phyloP scores from a whole-genome alignment of 2,329 filamentous ascomycete species.

The Talaromyces amestolkiae region DNA sequence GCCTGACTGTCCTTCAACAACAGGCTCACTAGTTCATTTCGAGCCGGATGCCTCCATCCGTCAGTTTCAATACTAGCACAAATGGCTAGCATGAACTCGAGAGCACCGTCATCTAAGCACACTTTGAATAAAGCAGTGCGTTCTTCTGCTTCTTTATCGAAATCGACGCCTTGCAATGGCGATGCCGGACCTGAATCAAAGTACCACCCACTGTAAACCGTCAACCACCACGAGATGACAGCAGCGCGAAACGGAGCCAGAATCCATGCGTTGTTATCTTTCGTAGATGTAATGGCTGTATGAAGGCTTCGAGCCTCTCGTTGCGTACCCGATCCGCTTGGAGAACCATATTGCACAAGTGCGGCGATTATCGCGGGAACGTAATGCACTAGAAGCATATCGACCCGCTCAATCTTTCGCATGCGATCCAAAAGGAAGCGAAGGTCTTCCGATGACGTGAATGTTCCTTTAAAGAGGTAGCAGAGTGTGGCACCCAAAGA shows the following conservation, averaged over 20 bases:
- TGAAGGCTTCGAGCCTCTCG: conserved; percentile 70
- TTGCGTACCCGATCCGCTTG: conserved; percentile 66
- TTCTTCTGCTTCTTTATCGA: conserved; percentile 65
- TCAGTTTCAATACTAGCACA: conserved; percentile 76
- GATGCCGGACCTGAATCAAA: conserved; percentile 66
- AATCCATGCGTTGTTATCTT: conserved; percentile 68
- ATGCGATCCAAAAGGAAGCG: conserved; percentile 66
- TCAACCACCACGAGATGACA: conserved; percentile 79
- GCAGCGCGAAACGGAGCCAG: conserved; percentile 75
- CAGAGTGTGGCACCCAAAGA: conserved; percentile 76
- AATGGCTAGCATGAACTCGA: conserved; percentile 86
- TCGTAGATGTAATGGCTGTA: conserved; percentile 61
- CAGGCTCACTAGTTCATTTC: conserved; percentile 76
- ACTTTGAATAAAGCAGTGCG: conserved; percentile 72
- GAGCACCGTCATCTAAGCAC: conserved; percentile 79
- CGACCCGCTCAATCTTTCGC: conserved; percentile 72
- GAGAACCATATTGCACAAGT: conserved; percentile 74
- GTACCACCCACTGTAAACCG: conserved; percentile 89
- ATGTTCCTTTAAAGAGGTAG: conserved; percentile 72
- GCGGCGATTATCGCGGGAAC: conserved; percentile 75
- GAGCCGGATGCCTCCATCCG: conserved; percentile 84
- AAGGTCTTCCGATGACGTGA: conserved; percentile 70
- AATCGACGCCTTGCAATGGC: conserved; percentile 60
- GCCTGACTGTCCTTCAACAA: conserved; percentile 75
- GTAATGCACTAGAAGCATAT: conserved; percentile 73